Evolutionary conservation across 148 eudicot genomes (phyloP).

Genomic region (Silene uniflora): DNA sequence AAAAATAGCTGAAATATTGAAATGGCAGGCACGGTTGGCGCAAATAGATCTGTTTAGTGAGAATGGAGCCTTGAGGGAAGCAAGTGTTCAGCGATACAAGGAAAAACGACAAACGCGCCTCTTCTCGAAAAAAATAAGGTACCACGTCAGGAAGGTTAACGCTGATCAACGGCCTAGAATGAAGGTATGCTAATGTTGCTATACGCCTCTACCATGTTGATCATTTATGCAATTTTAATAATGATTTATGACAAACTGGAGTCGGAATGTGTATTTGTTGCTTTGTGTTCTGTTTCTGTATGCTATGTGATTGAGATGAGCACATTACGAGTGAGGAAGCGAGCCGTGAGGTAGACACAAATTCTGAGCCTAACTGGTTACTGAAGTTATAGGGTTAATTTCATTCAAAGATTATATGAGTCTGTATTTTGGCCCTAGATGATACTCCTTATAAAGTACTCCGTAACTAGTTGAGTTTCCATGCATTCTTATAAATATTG

Average conservation of each 20-base stretch:
- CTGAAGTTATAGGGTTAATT: conserved; percentile 1
- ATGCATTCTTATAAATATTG: no score
- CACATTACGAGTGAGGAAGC: no score
- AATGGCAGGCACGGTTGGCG: conserved; percentile 60
- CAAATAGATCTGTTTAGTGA: conserved; percentile 80
- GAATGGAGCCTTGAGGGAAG: conserved; percentile 68
- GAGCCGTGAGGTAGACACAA: background rate
- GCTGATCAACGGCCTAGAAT: conserved; percentile 85
- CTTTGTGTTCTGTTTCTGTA: conserved; percentile 33
- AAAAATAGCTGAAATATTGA: background rate
- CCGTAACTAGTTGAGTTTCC: no score
- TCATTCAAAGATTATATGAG: conserved; percentile 1
- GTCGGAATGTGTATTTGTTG: conserved; percentile 16
- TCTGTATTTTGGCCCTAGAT: no score
- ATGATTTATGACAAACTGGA: conserved; percentile 5
- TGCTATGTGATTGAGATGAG: background rate
- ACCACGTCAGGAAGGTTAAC: conserved; percentile 81
- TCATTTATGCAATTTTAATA: conserved; percentile 9
- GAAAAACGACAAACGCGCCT: conserved; percentile 77
- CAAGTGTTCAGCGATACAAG: conserved; percentile 77
- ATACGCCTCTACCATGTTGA: conserved; percentile 8
- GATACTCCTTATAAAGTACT: no score
- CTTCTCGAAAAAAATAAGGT: conserved; percentile 79
- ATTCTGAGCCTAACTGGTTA: background rate
- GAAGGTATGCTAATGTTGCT: conserved; percentile 46